Evolutionary conservation across 306 rosid species (phyloP).

Genomic region (Mimosa pudica): DNA sequence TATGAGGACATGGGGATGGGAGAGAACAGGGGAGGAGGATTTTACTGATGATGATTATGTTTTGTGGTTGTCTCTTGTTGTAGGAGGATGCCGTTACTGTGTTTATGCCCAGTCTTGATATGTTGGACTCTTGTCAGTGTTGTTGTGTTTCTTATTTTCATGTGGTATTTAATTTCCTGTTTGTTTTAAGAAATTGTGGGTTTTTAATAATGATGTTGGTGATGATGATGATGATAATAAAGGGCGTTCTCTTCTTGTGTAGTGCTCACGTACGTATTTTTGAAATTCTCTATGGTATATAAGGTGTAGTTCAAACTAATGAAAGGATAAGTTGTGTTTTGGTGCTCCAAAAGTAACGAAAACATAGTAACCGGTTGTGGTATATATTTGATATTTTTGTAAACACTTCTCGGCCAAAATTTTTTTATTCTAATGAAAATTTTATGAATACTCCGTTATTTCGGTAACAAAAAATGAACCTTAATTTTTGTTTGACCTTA

Average conservation of each 20-base stretch:
- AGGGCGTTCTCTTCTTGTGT: neutral
- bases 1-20: constrained; percentile 29
- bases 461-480: too few relatives aligned
- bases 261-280: neutral
- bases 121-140: neutral
- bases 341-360: too few relatives aligned
- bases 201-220: neutral
- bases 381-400: too few relatives aligned
- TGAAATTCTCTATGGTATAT: neutral
- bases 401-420: too few relatives aligned
- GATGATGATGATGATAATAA: neutral
- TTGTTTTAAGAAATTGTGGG: neutral
- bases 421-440: too few relatives aligned
- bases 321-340: neutral
- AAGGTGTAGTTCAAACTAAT: neutral
- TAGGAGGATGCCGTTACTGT: constrained; percentile 4
- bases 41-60: constrained; percentile 15
- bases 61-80: neutral
- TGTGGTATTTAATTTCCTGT: neutral
- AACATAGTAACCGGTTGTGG: too few relatives aligned
- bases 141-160: neutral
- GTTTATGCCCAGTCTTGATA: neutral
- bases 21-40: constrained; percentile 9
- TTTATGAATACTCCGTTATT: too few relatives aligned
- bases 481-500: too few relatives aligned